Evolutionary conservation across 139 green algal species (phyloP), one percentile per base, ranked within the genome.

Genomic region (Coelastrella sp.): DNA sequence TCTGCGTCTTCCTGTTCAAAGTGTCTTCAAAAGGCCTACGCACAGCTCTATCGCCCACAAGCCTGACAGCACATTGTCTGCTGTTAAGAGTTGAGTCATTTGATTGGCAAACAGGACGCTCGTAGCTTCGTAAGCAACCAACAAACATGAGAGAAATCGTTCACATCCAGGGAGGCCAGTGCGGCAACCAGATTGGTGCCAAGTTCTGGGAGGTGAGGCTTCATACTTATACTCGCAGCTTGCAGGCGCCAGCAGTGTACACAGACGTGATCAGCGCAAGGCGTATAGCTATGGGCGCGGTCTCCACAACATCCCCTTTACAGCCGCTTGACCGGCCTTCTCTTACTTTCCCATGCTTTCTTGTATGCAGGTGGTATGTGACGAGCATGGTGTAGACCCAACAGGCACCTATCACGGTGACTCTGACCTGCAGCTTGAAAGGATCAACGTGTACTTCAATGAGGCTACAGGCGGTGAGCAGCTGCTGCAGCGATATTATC

Each of bases 361-460:
- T 56, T 16, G 32, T 22, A 61, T 87, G 7, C 82, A 92, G 89
- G 93, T 93, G 59, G 91, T 95, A 56, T 91, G 80, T 74, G 93
- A 95, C 64, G 93, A 95, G 93, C 93, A 95, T 65, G 96, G 98
- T 85, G 95, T 99, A 20, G 98, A 99, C 92, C 96, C 98, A 60
- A 99, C 97, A 17, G 98, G 98, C 65, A 97, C 96, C 79, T 99
- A 99, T 95, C 94, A 96, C 66, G 98, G 98, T 64, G 97, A 99
- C 94, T 97, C 93, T 17, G 98, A 99, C 93, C 95, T 99, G 73
- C 98, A 99, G 95, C 94, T 99, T 73, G 98, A 99, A 96, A 96
- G 98, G 89, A 98, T 99, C 94, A 99, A 99, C 92, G 98, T 99
- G 14, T 99, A 99, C 95, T 99, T 98, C 96, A 99, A 99, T 92